phyloP scores from a whole-genome alignment of 2,329 filamentous ascomycete species.

The Ophiostoma himal-ulmi region DNA sequence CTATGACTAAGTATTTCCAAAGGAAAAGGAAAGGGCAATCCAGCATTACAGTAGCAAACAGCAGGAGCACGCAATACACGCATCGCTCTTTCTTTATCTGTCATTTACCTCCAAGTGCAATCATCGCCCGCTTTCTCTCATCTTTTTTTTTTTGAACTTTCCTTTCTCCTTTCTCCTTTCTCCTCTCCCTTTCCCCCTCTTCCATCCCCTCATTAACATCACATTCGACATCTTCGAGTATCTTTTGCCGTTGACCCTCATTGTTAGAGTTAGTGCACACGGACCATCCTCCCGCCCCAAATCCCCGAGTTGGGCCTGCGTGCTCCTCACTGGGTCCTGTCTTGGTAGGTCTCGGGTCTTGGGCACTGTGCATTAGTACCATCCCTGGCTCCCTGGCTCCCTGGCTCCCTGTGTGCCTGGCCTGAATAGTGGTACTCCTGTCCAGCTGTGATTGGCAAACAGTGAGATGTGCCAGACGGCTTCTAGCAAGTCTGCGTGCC shows the following conservation, averaged over 20 bases:
- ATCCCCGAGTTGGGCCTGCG: neutral
- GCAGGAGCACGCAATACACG: neutral
- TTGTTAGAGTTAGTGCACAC: constrained; percentile 2
- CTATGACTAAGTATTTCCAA: no score
- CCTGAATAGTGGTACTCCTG: no score
- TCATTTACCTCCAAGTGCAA: neutral
- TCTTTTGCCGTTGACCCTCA: neutral
- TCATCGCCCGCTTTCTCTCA: neutral
- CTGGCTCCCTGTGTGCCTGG: neutral
- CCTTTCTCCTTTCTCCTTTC: neutral
- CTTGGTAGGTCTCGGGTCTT: neutral
- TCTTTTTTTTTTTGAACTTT: no score
- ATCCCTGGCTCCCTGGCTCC: neutral
- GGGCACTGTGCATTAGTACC: neutral
- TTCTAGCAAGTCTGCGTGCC: neutral
- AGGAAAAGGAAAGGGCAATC: neutral
- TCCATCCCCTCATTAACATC: neutral
- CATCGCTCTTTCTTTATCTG: neutral
- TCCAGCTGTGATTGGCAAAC: no score
- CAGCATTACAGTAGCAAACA: neutral
- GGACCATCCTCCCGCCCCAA: constrained; percentile 7
- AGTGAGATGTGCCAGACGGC: no score
- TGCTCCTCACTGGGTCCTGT: neutral
- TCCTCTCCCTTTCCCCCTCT: neutral
- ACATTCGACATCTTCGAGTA: neutral